Evolutionary conservation across 768 basidiomycete species (phyloP).

Genomic region (Scleroderma bovista): DNA sequence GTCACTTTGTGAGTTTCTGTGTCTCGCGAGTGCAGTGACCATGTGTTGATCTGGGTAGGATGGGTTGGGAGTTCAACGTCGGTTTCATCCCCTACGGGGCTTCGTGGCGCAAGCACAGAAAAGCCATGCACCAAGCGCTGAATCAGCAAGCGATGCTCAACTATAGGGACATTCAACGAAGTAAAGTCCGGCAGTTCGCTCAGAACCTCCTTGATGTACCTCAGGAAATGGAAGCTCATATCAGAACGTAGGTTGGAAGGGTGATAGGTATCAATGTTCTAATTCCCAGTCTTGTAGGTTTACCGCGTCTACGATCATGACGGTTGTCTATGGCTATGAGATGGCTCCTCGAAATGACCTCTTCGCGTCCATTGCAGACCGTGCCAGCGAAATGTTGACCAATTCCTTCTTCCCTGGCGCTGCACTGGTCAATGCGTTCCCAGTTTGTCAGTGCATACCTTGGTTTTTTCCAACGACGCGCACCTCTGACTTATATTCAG

Average conservation of each 20-base stretch:
- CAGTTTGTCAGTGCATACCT: slow-evolving; percentile 16
- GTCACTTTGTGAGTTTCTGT: slow-evolving; percentile 12
- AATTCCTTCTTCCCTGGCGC: slow-evolving; percentile 26
- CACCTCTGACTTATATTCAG: background rate
- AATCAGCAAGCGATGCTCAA: slow-evolving; percentile 22
- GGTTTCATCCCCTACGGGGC: slow-evolving; percentile 32
- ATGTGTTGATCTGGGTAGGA: slow-evolving; percentile 11
- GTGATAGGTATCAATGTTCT: background rate
- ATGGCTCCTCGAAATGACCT: slow-evolving; percentile 25
- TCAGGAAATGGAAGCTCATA: slow-evolving; percentile 20
- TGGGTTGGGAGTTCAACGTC: slow-evolving; percentile 37
- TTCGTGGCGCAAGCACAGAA: slow-evolving; percentile 34
- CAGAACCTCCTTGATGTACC: slow-evolving; percentile 24
- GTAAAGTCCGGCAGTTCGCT: slow-evolving; percentile 28
- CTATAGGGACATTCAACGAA: slow-evolving; percentile 29
- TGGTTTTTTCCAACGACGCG: background rate
- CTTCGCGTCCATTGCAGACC: slow-evolving; percentile 27
- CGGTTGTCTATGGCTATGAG: slow-evolving; percentile 31
- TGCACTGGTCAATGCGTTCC: slow-evolving; percentile 27
- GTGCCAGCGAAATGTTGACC: slow-evolving; percentile 24
- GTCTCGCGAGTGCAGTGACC: background rate
- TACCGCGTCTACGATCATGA: slow-evolving; percentile 28
- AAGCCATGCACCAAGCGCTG: slow-evolving; percentile 34
- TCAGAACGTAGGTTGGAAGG: slow-evolving; percentile 11
- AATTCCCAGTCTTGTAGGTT: slow-evolving; percentile 11